Conservation (phyloP, 148 eudicot species). For the Linanthus parryae region DNA sequence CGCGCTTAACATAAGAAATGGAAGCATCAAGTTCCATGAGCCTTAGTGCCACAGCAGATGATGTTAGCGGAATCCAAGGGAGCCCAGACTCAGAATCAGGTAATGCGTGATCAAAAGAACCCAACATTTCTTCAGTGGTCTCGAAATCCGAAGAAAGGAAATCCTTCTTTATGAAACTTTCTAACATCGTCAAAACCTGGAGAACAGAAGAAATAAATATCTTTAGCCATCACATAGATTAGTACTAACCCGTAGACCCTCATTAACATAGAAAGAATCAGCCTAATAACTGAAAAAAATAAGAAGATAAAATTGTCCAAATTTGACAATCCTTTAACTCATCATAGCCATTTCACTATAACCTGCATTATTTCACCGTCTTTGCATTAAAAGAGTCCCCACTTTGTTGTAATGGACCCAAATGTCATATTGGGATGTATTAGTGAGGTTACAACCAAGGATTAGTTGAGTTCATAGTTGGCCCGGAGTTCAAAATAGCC, state of each 20-base stretch:
- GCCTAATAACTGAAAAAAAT: not conserved
- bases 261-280: no score
- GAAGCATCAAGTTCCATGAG: slow-evolving; percentile 48
- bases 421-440: no score
- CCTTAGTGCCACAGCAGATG: slow-evolving; percentile 44
- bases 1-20: slow-evolving; percentile 20
- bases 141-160: slow-evolving; percentile 51
- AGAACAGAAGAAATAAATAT: slow-evolving; percentile 4
- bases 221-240: no score
- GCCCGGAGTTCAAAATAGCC: no score
- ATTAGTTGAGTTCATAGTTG: no score
- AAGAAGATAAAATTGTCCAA: not conserved
- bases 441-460: no score
- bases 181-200: slow-evolving; percentile 64
- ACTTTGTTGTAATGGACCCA: no score
- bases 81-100: slow-evolving; percentile 40
- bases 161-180: slow-evolving; percentile 57
- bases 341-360: no score
- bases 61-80: slow-evolving; percentile 69
- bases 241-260: no score
- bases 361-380: no score
- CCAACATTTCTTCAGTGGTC: slow-evolving; percentile 50
- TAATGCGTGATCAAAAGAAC: slow-evolving; percentile 25
- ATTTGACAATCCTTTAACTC: no score
- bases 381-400: no score